Conservation (phyloP, 352 stramenopile genomes). For the Pythium aquatile region DNA sequence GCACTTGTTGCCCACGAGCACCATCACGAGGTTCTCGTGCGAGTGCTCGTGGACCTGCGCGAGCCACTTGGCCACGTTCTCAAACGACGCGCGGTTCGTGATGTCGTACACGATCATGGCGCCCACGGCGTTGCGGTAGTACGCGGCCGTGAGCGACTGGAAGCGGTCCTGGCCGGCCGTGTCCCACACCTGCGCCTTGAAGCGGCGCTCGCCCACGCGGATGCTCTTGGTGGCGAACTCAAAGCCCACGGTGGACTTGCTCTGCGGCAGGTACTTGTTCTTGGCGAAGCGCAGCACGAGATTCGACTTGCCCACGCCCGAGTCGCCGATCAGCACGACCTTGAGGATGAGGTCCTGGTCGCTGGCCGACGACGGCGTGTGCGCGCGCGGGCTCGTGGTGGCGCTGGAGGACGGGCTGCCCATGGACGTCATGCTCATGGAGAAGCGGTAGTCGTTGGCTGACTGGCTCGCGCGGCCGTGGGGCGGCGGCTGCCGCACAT, state of each 20-base stretch:
- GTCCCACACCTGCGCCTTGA: constrained; percentile 90
- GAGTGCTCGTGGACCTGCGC: constrained; percentile 80
- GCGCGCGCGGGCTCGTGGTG: constrained; percentile 53
- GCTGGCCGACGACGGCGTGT: constrained; percentile 26
- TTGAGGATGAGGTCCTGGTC: constrained; percentile 78
- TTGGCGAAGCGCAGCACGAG: constrained; percentile 88
- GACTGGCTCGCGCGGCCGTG: background rate
- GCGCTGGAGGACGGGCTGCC: constrained; percentile 34
- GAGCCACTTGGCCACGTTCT: constrained; percentile 77
- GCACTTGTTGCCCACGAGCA: constrained; percentile 89
- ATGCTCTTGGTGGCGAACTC: constrained; percentile 89
- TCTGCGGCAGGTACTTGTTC: constrained; percentile 83
- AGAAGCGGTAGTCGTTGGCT: constrained; percentile 39
- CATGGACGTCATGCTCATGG: constrained; percentile 26
- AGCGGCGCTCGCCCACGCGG: constrained; percentile 72
- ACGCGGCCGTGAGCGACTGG: constrained; percentile 90
- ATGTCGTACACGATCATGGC: constrained; percentile 94
- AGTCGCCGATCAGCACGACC: constrained; percentile 88
- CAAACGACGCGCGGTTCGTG: constrained; percentile 83
- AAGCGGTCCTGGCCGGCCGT: constrained; percentile 90
- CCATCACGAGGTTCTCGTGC: constrained; percentile 78
- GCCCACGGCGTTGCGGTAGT: constrained; percentile 89
- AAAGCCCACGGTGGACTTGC: constrained; percentile 82
- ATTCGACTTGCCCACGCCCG: constrained; percentile 86
- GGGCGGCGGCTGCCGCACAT: constrained; percentile 27